A percentile compares a stretch with the other conserved stretches of the same genome.
Conservation (phyloP, 2,329 filamentous ascomycete species). For the Diaporthe australafricana region DNA sequence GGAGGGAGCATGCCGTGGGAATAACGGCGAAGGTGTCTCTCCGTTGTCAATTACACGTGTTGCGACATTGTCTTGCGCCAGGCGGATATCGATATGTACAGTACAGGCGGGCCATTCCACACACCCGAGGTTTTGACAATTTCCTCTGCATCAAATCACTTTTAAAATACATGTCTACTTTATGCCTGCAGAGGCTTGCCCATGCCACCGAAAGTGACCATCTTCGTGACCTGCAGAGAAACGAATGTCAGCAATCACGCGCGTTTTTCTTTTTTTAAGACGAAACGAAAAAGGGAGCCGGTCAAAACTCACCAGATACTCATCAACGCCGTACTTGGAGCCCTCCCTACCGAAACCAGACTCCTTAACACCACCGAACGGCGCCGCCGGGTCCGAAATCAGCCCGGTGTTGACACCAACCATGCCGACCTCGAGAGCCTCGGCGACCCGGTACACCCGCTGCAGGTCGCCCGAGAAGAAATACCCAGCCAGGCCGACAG, state of each 20-base stretch:
- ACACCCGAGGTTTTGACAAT: background rate
- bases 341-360: slow-evolving; percentile 86
- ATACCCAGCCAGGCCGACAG: slow-evolving; percentile 93
- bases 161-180: too few species aligned
- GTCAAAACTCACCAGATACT: slow-evolving; percentile 62
- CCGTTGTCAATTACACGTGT: background rate
- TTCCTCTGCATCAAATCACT: too few species aligned
- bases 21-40: background rate
- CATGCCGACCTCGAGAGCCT: slow-evolving; percentile 86
- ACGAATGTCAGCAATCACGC: background rate
- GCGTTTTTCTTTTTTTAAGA: accelerated
- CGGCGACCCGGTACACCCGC: slow-evolving; percentile 71
- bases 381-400: slow-evolving; percentile 67
- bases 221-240: slow-evolving; percentile 74
- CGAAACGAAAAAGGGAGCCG: background rate
- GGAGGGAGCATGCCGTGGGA: too few species aligned
- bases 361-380: slow-evolving; percentile 86
- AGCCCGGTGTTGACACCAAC: slow-evolving; percentile 84
- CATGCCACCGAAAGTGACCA: slow-evolving; percentile 68
- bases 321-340: slow-evolving; percentile 79
- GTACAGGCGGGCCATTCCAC: background rate
- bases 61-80: background rate
- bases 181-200: slow-evolving; percentile 64
- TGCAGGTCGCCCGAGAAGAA: slow-evolving; percentile 81
- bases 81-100: slow-evolving; percentile 7